These are phyloP conservation scores for Nigrospora sphaerica DNA, from an alignment of 2,329 filamentous ascomycete species.

Conservation along the genomic window DNA sequence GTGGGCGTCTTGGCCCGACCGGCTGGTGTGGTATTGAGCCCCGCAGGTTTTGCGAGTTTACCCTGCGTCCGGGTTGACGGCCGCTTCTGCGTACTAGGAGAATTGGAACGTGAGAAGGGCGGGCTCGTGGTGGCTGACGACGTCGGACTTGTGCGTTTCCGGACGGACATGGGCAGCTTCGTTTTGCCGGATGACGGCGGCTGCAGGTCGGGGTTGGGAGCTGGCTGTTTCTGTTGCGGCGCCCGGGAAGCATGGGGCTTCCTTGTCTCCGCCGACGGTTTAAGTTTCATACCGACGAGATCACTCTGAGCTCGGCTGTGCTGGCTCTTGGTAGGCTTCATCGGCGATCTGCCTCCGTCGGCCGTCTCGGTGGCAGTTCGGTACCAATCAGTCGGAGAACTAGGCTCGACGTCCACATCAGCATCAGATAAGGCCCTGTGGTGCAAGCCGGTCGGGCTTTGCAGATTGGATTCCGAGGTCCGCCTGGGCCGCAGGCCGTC, in stretches of 20 bases:
- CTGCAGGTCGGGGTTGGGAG: constrained; percentile 21
- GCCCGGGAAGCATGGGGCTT: constrained; percentile 20
- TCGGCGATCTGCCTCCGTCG: constrained; percentile 11
- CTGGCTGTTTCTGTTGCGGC: constrained; percentile 14
- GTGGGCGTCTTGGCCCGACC: constrained; percentile 29
- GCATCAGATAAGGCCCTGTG: constrained; percentile 49
- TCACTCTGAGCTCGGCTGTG: constrained; percentile 52
- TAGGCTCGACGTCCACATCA: constrained; percentile 40
- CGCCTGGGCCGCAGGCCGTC: constrained; percentile 45
- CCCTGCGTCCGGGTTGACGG: constrained; percentile 27
- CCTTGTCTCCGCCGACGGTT: constrained; percentile 19
- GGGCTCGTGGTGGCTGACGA: constrained; percentile 34
- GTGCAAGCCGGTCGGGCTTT: constrained; percentile 38
- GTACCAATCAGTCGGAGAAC: constrained; percentile 53
- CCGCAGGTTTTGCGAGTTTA: constrained; percentile 27
- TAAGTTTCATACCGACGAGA: constrained; percentile 32
- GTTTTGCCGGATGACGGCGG: constrained; percentile 26
- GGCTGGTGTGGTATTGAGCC: constrained; percentile 36
- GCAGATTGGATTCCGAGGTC: constrained; percentile 65
- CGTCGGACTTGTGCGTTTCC: constrained; percentile 35
- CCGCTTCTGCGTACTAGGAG: constrained; percentile 40
- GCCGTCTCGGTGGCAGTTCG: constrained; percentile 12
- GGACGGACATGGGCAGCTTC: constrained; percentile 38
- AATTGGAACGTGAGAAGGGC: constrained; percentile 48
- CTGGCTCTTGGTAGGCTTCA: constrained; percentile 32